Conservation (phyloP, 2,329 filamentous ascomycete species). For the Calonectria montana region DNA sequence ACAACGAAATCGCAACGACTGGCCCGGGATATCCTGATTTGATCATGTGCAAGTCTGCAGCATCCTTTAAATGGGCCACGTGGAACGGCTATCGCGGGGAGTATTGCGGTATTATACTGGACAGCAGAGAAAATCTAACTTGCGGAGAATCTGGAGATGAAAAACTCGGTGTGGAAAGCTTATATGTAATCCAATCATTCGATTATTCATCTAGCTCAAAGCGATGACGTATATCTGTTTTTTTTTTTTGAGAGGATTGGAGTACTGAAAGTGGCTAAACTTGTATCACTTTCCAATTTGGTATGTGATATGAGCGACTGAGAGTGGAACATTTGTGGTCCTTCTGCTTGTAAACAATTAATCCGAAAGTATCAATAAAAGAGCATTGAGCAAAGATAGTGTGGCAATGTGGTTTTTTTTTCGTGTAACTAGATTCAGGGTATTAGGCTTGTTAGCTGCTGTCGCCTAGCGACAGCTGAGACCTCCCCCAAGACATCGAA, state of each 20-base stretch:
- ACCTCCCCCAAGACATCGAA: background rate
- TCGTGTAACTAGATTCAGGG: background rate
- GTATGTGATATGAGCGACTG: background rate
- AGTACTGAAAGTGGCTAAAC: background rate
- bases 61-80: background rate
- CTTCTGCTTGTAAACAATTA: background rate
- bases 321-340: background rate
- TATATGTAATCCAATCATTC: background rate
- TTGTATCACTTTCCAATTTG: background rate
- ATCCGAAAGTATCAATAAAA: background rate
- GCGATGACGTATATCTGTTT: background rate
- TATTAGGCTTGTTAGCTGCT: background rate
- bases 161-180: background rate
- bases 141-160: background rate
- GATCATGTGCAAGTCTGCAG: background rate
- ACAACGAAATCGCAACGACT: background rate
- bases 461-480: background rate
- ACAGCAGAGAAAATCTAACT: background rate
- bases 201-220: background rate
- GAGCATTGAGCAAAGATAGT: background rate
- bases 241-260: background rate
- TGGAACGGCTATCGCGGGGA: background rate
- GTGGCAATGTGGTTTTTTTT: background rate
- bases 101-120: conserved; percentile 1
- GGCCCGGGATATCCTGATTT: background rate